phyloP scores from a whole-genome alignment of 495 filamentous ascomycete species.

The Pseudotulostoma volvatum region DNA sequence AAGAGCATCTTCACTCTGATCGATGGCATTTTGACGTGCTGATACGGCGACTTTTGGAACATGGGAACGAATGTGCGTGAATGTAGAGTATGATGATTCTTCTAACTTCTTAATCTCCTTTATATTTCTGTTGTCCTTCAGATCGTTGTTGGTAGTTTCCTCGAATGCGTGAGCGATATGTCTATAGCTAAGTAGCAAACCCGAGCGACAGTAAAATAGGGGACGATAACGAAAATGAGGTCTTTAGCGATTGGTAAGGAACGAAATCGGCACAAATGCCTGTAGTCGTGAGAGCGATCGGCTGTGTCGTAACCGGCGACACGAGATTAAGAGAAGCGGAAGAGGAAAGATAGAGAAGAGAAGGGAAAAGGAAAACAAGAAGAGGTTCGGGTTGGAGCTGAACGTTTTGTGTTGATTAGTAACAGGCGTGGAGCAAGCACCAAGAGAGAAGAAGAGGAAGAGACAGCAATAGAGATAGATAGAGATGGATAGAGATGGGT shows the following conservation, averaged over 20 bases:
- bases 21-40: constrained; percentile 27
- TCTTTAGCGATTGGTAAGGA: not conserved
- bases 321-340: constrained; percentile 9
- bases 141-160: too few relatives aligned
- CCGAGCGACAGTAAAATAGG: constrained; percentile 5
- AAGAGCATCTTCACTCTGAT: constrained; percentile 30
- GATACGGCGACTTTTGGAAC: constrained; percentile 19
- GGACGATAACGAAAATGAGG: not conserved
- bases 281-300: constrained; percentile 18
- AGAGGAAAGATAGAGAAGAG: constrained; percentile 4
- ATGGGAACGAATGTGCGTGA: constrained; percentile 11
- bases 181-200: constrained; percentile 8
- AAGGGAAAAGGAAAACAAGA: constrained; percentile 4
- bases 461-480: constrained; percentile 6
- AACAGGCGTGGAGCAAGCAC: constrained; percentile 5
- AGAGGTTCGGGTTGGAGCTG: constrained; percentile 3
- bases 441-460: constrained; percentile 8
- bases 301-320: constrained; percentile 23
- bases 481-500: constrained; percentile 9
- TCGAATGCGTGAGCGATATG: too few relatives aligned
- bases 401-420: constrained; percentile 2
- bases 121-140: too few relatives aligned
- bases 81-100: constrained; percentile 3
- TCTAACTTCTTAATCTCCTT: too few relatives aligned
- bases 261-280: not conserved